Evolutionary conservation across 2,329 filamentous ascomycete species (phyloP).

Genomic region (Pestalotiopsis sp.): DNA sequence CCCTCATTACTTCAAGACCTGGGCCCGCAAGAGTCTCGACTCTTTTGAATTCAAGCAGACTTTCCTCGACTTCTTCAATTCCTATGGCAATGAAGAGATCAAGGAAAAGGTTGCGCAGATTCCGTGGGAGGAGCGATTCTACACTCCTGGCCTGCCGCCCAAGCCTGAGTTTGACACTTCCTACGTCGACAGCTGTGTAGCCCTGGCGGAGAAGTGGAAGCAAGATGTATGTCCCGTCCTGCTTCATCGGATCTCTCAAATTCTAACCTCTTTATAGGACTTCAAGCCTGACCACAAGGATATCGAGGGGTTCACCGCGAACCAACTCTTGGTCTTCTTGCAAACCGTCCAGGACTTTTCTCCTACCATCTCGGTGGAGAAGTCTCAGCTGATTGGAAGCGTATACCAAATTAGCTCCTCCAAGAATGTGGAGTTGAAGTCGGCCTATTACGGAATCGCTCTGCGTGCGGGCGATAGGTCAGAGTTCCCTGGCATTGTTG

Average conservation of each 20-base stretch:
- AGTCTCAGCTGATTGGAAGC: slow-evolving; percentile 72
- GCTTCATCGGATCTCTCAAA: slow-evolving; percentile 12
- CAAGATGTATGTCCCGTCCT: slow-evolving; percentile 46
- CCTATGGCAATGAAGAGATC: slow-evolving; percentile 62
- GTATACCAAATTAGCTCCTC: slow-evolving; percentile 75
- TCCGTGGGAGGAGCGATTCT: slow-evolving; percentile 91
- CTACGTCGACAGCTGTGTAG: slow-evolving; percentile 83
- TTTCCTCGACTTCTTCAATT: slow-evolving; percentile 80
- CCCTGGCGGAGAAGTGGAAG: slow-evolving; percentile 81
- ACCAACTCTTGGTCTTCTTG: slow-evolving; percentile 91
- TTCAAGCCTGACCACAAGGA: slow-evolving; percentile 71
- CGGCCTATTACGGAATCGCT: slow-evolving; percentile 78
- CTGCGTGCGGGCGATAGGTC: slow-evolving; percentile 72
- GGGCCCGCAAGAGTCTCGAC: slow-evolving; percentile 84
- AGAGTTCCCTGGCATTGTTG: slow-evolving; percentile 71
- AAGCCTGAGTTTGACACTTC: slow-evolving; percentile 91
- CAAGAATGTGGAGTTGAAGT: slow-evolving; percentile 83
- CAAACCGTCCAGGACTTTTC: slow-evolving; percentile 74
- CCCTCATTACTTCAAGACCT: slow-evolving; percentile 88
- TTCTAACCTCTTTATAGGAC: slow-evolving; percentile 38
- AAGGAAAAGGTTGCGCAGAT: slow-evolving; percentile 70
- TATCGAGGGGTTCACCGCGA: slow-evolving; percentile 74
- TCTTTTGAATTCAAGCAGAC: slow-evolving; percentile 93
- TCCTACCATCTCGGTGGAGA: slow-evolving; percentile 62
- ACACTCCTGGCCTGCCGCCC: slow-evolving; percentile 82